Evolutionary conservation across 2,329 filamentous ascomycete species (phyloP).

Genomic region (Fusarium praegraminearum): DNA sequence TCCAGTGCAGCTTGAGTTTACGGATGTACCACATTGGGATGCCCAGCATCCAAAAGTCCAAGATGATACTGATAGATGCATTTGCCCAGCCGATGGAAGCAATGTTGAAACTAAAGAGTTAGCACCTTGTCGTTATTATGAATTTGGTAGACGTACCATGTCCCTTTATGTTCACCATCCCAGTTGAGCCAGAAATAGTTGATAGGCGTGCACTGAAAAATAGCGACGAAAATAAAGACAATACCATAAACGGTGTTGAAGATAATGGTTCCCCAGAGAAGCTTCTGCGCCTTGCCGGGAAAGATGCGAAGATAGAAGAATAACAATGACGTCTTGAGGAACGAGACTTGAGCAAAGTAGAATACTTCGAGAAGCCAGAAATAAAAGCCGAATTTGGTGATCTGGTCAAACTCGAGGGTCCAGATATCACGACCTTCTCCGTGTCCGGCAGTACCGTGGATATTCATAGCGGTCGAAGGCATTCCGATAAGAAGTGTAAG

Average conservation of each 20-base stretch:
- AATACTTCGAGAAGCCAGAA: constrained; percentile 54
- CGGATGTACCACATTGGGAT: constrained; percentile 56
- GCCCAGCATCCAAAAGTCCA: constrained; percentile 59
- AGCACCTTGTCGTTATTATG: not conserved
- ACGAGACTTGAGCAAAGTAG: constrained; percentile 55
- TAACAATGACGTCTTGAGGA: constrained; percentile 57
- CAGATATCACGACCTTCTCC: constrained; percentile 53
- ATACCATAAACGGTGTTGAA: constrained; percentile 50
- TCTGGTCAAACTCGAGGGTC: constrained; percentile 46
- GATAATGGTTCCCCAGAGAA: constrained; percentile 51
- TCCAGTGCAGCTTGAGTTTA: constrained; percentile 52
- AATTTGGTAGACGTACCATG: constrained; percentile 47
- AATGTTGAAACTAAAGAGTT: not conserved
- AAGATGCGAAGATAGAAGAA: constrained; percentile 60
- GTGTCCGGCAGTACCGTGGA: constrained; percentile 40
- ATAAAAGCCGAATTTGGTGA: constrained; percentile 44
- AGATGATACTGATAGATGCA: constrained; percentile 55
- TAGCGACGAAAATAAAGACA: constrained; percentile 50
- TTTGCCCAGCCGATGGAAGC: constrained; percentile 56
- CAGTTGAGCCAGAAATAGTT: constrained; percentile 57
- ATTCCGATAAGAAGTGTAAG: constrained; percentile 39
- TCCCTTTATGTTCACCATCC: constrained; percentile 55
- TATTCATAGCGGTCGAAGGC: constrained; percentile 42
- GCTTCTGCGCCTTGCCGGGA: constrained; percentile 43
- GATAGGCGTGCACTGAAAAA: constrained; percentile 57